Evolutionary conservation across 1,139 yeast genomes (phyloP), one percentile per base, ranked within the genome.

Genomic region (Taphrina deformans): DNA sequence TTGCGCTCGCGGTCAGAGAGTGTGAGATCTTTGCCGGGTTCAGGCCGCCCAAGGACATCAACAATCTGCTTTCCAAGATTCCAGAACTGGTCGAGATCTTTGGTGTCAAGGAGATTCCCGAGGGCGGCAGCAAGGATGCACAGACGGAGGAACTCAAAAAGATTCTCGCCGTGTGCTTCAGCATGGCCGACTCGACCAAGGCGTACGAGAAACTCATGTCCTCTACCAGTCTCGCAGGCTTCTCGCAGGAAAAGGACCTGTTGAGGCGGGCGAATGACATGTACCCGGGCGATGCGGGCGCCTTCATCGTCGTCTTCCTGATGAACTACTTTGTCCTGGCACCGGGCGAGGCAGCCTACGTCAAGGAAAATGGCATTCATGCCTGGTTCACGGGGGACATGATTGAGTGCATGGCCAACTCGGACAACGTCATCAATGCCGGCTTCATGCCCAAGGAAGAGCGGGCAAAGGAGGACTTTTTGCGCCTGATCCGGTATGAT

Each of bases 351-450:
- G 98, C 97, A 68, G 90, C 93, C 86, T 93, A 92, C 75, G 81
- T 93, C 75, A 90, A 90, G 75, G 99, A 99, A 60, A 90, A 91
- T 79, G 98, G 91, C 76, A 98, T 98, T 27, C 99, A 93, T 76
- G 99, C 99, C 40, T 93, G 95, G 78, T 93, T 93, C 70, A 83
- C 87, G 65, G 99, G 99, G 70, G 98, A 93, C 76, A 93, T 93
- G 71, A 91, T 93, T 73, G 99, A 93, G 79, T 95, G 99, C 80
- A 93, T 93, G 99, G 99, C 99, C 60, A 97, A 98, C 12, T 87
- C 96, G 46, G 99, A 93, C 76, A 93, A 93, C 73, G 99, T 93
- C 67, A 97, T 93, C 55, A 85, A 99, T 77, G 96, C 98, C 6
- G 99, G 99, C 9, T 93, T 93, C 80, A 93, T 99, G 14, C 99